Percentiles rank a stretch among this genome's conserved stretches.
Conservation (phyloP, 116 monocot genomes). For the Zostera marina region DNA sequence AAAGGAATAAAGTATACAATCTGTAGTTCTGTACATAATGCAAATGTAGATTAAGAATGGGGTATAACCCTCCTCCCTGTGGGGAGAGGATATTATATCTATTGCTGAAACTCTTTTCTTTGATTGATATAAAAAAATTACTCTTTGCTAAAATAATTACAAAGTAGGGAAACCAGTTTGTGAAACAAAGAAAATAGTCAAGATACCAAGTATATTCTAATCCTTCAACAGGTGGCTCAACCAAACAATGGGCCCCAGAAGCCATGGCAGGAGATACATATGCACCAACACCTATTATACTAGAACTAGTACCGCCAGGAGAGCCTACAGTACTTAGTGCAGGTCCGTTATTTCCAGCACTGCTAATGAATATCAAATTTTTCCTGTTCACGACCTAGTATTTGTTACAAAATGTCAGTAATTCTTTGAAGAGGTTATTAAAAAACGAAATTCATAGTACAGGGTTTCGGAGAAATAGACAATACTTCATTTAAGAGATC, state of each 20-base stretch:
- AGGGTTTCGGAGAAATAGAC: neutral
- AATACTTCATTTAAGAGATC: conserved; percentile 84
- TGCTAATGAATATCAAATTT: conserved; percentile 74
- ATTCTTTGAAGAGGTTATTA: neutral
- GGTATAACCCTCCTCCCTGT: no score
- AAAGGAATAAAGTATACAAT: no score
- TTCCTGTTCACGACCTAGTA: conserved; percentile 86
- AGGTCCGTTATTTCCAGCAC: conserved; percentile 96
- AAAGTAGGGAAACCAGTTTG: no score
- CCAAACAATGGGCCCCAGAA: conserved; percentile 81
- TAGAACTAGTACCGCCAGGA: conserved; percentile 93
- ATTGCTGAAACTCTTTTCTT: no score
- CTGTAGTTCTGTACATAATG: no score
- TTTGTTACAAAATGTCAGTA: conserved; percentile 4
- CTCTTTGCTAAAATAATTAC: no score
- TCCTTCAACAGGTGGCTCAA: conserved; percentile 67
- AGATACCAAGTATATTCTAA: conserved; percentile 98
- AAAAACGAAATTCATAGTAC: neutral
- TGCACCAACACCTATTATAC: conserved; percentile 90
- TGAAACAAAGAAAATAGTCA: neutral
- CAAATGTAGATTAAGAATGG: no score
- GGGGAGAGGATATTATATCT: no score
- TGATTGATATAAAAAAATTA: no score
- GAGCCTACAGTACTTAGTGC: conserved; percentile 91
- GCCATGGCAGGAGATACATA: conserved; percentile 98